Evolutionary conservation across 2,329 filamentous ascomycete species (phyloP), one percentile per base, ranked within the genome.

Genomic region (Pleomassaria siparia): DNA sequence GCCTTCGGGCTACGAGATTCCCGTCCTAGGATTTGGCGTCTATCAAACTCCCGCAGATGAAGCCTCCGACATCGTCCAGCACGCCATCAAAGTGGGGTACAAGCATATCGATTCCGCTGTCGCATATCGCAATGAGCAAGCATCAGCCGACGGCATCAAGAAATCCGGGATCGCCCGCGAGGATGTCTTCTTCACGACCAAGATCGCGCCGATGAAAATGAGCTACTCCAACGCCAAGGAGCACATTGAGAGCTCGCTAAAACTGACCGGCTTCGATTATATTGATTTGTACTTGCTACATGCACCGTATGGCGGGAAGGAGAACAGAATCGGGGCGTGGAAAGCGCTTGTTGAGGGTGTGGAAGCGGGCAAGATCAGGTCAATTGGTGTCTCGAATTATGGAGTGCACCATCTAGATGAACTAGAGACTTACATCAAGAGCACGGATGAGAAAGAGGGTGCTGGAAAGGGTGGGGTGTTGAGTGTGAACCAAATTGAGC

Each of bases 401-500:
- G 79, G 79, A 2, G 76, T 81, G 7, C 76, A 79, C 49, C 79
- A 82, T 63, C 63, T 81, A 2, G 72, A 80, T 10, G 79, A 82
- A 57, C 62, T 82, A 11, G 78, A 81, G 59, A 56, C 68, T 44
- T 80, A 74, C 62, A 80, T 80, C 61, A 73, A 76, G 57, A 81
- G 85, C 66, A 79, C 85, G 0, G 85, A 88, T 60, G 81, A 83
- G 67, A 78, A 80, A 35, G 79, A 83, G 37, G 83, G 82, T 1
- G 73, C 76, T 47, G 85, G 84, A 9, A 85, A 83, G 56, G 81
- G 80, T 3, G 89, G 89, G 20, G 75, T 89, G 32, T 80, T 96
- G 62, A 87, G 85, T 51, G 87, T 96, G 29, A 91, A 89, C 32
- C 91, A 96, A 72, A 54, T 72, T 72, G 91, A 96, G 72, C 74